Percentiles rank a stretch among this genome's conserved stretches.
Conservation (phyloP, 805 yeast genomes). For the Yamadazyma endophytica region DNA sequence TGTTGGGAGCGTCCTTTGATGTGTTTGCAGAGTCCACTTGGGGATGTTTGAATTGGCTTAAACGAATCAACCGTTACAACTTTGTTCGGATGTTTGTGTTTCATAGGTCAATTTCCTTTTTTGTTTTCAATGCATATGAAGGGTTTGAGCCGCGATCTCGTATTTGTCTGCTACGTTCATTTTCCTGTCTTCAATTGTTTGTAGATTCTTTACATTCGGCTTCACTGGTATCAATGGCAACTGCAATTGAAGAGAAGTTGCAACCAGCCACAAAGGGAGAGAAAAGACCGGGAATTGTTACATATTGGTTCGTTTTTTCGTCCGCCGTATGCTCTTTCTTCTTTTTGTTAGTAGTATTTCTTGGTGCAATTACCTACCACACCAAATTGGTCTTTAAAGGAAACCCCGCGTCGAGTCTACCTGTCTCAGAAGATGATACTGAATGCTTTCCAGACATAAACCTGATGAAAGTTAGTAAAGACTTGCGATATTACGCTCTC, state of each 20-base stretch:
- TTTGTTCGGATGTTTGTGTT: too few relatives aligned
- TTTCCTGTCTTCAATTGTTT: too few relatives aligned
- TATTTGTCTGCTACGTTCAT: too few relatives aligned
- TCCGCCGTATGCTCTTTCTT: slow-evolving; percentile 17
- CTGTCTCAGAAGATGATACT: slow-evolving; percentile 17
- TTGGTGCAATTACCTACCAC: slow-evolving; percentile 29
- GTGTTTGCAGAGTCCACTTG: too few relatives aligned
- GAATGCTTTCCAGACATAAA: slow-evolving; percentile 33
- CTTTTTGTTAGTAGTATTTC: slow-evolving; percentile 21
- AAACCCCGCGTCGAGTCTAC: slow-evolving; percentile 23
- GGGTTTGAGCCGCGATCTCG: too few relatives aligned
- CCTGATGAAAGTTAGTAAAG: slow-evolving; percentile 30
- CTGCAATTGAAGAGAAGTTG: slow-evolving; percentile 4
- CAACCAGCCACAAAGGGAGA: slow-evolving; percentile 1
- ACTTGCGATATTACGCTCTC: slow-evolving; percentile 64
- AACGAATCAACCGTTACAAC: too few relatives aligned
- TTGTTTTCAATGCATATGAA: too few relatives aligned
- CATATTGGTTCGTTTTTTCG: slow-evolving; percentile 8
- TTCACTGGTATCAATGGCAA: too few relatives aligned
- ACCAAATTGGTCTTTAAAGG: slow-evolving; percentile 24
- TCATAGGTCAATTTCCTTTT: too few relatives aligned
- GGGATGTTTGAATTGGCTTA: too few relatives aligned
- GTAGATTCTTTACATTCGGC: too few relatives aligned
- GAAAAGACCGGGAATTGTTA: background rate
- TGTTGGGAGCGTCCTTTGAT: too few relatives aligned